Percentiles rank a stretch among this genome's conserved stretches.
These are phyloP conservation scores for Haplosporangium sp. DNA, from an alignment of 371 early-diverging fungal genomes.

Conservation along the genomic window DNA sequence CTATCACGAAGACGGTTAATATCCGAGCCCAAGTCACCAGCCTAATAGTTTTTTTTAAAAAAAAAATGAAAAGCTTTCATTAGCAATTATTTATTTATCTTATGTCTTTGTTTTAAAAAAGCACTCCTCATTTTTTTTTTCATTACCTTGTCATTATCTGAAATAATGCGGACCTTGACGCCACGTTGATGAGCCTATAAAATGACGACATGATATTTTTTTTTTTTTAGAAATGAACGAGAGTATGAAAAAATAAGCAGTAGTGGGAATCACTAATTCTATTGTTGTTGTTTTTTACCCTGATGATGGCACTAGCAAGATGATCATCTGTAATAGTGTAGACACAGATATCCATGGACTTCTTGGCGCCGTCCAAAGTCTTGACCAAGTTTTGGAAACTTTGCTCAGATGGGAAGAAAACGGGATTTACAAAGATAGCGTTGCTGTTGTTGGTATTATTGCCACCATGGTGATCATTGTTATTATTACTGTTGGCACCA, in stretches of 20 bases:
- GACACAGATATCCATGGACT: slow-evolving; percentile 65
- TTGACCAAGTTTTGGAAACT: slow-evolving; percentile 60
- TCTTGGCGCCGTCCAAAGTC: slow-evolving; percentile 62
- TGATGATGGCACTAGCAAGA: slow-evolving; percentile 61
- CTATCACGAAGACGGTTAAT: slow-evolving; percentile 33
- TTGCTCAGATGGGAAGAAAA: slow-evolving; percentile 68
- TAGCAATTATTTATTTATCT: no score
- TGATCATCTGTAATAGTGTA: slow-evolving; percentile 71
- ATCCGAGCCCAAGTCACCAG: slow-evolving; percentile 47
- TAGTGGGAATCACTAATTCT: background rate
- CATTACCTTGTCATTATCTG: slow-evolving; percentile 50
- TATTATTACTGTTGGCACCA: slow-evolving; percentile 11
- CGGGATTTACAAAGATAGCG: slow-evolving; percentile 60
- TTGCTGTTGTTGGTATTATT: slow-evolving; percentile 13
- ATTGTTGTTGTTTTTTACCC: slow-evolving; percentile 11
- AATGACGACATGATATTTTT: background rate
- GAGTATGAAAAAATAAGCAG: background rate
- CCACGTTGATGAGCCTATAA: slow-evolving; percentile 66
- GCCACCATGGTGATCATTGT: slow-evolving; percentile 8
- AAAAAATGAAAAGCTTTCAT: no score
- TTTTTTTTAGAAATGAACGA: background rate
- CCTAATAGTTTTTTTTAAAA: slow-evolving; percentile 9
- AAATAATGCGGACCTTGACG: slow-evolving; percentile 64
- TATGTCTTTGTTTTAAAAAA: no score
- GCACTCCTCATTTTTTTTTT: background rate